phyloP scores from a whole-genome alignment of 23 red algal species.

The Gracilaria vermiculophylla region DNA sequence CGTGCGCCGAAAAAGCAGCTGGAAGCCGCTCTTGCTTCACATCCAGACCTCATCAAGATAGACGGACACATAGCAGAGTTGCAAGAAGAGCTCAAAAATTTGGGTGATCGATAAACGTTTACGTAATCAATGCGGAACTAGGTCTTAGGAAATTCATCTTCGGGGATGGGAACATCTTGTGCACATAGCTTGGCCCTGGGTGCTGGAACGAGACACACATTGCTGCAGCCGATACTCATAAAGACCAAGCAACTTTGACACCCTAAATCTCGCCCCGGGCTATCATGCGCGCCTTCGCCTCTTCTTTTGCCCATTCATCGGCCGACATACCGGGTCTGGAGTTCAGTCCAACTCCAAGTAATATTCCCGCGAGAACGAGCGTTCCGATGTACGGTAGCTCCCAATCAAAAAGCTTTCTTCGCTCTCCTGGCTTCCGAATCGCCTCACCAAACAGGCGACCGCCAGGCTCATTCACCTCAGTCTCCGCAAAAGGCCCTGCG shows the following conservation, averaged over 20 bases:
- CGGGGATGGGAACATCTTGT: neutral
- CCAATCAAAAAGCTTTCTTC: constrained; percentile 67
- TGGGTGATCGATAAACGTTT: constrained; percentile 68
- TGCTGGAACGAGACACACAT: neutral
- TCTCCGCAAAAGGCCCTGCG: constrained; percentile 15
- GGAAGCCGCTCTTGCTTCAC: constrained; percentile 60
- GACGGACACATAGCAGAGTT: constrained; percentile 74
- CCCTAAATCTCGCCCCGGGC: neutral
- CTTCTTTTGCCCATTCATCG: constrained; percentile 19
- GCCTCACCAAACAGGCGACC: constrained; percentile 80
- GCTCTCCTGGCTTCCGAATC: constrained; percentile 68
- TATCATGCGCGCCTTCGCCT: constrained; percentile 27
- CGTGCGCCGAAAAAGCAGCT: constrained; percentile 65
- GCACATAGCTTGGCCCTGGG: neutral
- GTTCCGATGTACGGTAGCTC: constrained; percentile 53
- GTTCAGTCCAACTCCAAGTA: constrained; percentile 58
- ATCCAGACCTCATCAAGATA: constrained; percentile 74
- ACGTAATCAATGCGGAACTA: neutral
- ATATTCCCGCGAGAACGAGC: constrained; percentile 16
- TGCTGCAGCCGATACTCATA: neutral
- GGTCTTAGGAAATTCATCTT: neutral
- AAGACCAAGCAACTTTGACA: neutral
- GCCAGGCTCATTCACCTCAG: constrained; percentile 68
- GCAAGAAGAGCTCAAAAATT: constrained; percentile 58
- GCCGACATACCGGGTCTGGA: constrained; percentile 58